These are phyloP conservation scores for Calonectria multiphialidica DNA, from an alignment of 2,329 filamentous ascomycete genomes.

Conservation along the genomic window DNA sequence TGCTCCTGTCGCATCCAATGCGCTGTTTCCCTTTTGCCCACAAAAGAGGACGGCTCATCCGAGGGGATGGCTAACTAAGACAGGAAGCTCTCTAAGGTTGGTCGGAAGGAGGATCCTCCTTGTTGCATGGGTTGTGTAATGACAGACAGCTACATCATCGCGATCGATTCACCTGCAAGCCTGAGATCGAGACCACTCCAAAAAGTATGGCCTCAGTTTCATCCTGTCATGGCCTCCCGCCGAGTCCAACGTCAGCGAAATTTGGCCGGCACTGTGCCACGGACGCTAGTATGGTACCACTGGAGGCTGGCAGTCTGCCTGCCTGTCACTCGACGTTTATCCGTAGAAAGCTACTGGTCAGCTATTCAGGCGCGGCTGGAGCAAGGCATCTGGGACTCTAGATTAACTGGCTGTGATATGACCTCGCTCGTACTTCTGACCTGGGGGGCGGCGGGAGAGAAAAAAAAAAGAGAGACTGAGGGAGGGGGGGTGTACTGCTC, in stretches of 20 bases:
- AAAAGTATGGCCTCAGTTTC: constrained; percentile 15
- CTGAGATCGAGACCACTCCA: constrained; percentile 28
- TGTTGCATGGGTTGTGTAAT: constrained; percentile 38
- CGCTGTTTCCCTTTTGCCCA: constrained; percentile 15
- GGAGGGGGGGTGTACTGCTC: constrained; percentile 30
- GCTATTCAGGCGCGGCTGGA: constrained; percentile 15
- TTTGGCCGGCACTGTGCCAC: neutral
- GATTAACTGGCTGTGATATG: constrained; percentile 15
- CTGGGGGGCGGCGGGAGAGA: neutral
- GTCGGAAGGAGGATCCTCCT: constrained; percentile 27
- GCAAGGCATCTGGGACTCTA: constrained; percentile 18
- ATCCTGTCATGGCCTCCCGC: constrained; percentile 10
- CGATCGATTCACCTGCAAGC: constrained; percentile 38
- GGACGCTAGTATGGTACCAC: neutral
- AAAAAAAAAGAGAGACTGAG: neutral
- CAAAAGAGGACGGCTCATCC: neutral
- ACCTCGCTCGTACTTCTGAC: constrained; percentile 14
- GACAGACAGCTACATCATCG: constrained; percentile 36
- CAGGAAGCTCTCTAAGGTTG: constrained; percentile 36
- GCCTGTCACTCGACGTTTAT: neutral
- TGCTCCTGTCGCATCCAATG: constrained; percentile 13
- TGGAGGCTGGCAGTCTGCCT: neutral
- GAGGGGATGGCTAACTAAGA: constrained; percentile 30
- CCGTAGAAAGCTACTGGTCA: constrained; percentile 12
- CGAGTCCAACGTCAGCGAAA: constrained; percentile 18